phyloP scores from a whole-genome alignment of 2,329 filamentous ascomycete genomes.

The Paecilomyces dactylethromorphus region DNA sequence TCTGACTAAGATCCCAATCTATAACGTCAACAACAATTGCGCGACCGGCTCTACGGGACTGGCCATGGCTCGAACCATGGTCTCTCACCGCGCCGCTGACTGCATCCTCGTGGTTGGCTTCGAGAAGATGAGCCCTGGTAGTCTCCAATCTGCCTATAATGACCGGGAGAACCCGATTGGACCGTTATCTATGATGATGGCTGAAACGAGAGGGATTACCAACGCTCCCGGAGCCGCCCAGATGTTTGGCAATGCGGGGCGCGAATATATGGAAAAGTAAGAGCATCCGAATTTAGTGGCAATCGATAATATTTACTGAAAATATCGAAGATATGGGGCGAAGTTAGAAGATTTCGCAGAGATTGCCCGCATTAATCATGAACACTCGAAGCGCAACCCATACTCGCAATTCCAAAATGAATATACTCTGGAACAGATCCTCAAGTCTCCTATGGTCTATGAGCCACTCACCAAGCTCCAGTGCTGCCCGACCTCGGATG shows the following conservation, averaged over 20 bases:
- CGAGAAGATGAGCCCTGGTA: slow-evolving; percentile 97
- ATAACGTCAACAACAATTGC: slow-evolving; percentile 99
- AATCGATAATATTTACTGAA: background rate
- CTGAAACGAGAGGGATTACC: slow-evolving; percentile 69
- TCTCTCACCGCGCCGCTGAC: slow-evolving; percentile 73
- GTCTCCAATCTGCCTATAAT: slow-evolving; percentile 73
- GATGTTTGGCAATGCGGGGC: slow-evolving; percentile 89
- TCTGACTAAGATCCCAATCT: slow-evolving; percentile 92
- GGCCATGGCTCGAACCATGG: slow-evolving; percentile 72
- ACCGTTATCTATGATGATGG: slow-evolving; percentile 71
- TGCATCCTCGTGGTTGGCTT: slow-evolving; percentile 90
- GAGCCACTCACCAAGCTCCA: slow-evolving; percentile 93
- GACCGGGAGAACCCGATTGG: slow-evolving; percentile 76
- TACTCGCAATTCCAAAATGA: slow-evolving; percentile 97
- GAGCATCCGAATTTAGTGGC: slow-evolving; percentile 14
- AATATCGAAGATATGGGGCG: slow-evolving; percentile 64
- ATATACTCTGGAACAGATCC: slow-evolving; percentile 79
- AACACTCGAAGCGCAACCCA: slow-evolving; percentile 83
- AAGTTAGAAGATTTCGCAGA: slow-evolving; percentile 83
- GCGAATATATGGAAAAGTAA: slow-evolving; percentile 91
- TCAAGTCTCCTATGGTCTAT: slow-evolving; percentile 70
- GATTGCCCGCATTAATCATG: slow-evolving; percentile 88
- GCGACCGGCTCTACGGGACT: slow-evolving; percentile 90
- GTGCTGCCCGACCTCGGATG: slow-evolving; percentile 94
- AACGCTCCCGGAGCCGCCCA: slow-evolving; percentile 83